A percentile compares a stretch with the other conserved stretches of the same genome.
phyloP scores from a whole-genome alignment of 148 eudicot genomes.

The Salicornia ramosissima region DNA sequence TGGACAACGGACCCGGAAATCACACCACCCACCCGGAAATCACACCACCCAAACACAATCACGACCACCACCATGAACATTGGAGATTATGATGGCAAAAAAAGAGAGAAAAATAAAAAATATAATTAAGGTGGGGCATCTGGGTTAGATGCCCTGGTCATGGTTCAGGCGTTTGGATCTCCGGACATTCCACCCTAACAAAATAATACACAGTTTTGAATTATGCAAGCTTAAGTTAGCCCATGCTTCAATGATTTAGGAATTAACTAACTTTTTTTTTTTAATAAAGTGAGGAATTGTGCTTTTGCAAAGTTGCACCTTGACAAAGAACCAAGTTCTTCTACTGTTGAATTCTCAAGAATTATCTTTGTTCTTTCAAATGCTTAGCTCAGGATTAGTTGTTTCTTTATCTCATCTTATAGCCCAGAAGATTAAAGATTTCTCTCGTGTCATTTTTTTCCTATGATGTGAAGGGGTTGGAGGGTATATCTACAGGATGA shows the following conservation, averaged over 20 bases:
- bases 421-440: background rate
- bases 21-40: too few species aligned
- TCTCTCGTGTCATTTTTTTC: conserved; percentile 1
- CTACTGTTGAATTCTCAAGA: background rate
- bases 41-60: too few species aligned
- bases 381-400: background rate
- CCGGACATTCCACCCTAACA: too few species aligned
- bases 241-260: background rate
- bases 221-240: too few species aligned
- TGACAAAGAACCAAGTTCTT: background rate
- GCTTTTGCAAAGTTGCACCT: background rate
- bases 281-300: background rate
- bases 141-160: too few species aligned
- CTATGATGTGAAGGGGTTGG: conserved; percentile 34
- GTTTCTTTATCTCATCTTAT: background rate
- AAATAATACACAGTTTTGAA: too few species aligned
- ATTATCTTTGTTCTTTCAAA: background rate
- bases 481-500: conserved; percentile 46
- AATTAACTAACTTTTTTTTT: background rate
- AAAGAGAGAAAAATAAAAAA: too few species aligned
- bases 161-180: too few species aligned
- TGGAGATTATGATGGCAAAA: too few species aligned
- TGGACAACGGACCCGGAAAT: too few species aligned
- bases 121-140: too few species aligned
- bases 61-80: too few species aligned